Evolutionary conservation across 2,329 filamentous ascomycete species (phyloP).

Genomic region (Colletotrichum sp.): DNA sequence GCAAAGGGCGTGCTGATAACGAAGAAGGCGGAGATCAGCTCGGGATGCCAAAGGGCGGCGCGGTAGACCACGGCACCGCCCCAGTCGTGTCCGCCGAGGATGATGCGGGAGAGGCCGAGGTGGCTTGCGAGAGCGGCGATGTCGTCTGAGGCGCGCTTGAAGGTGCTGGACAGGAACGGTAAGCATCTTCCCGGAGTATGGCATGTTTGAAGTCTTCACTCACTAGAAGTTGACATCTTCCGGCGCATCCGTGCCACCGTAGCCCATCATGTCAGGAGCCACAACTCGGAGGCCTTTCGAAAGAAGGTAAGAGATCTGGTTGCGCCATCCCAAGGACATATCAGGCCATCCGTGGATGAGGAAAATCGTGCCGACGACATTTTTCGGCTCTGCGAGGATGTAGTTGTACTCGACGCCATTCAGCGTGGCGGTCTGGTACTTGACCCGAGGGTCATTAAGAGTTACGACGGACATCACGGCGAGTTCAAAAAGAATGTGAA

Average conservation of each 20-base stretch:
- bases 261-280: conserved; percentile 79
- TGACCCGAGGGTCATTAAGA: background rate
- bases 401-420: conserved; percentile 67
- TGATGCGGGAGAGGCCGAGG: conserved; percentile 52
- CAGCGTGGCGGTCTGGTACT: conserved; percentile 6
- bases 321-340: conserved; percentile 76
- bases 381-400: conserved; percentile 48
- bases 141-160: conserved; percentile 73
- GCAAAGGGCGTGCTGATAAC: conserved; percentile 74
- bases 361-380: conserved; percentile 44
- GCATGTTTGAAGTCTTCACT: background rate
- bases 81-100: conserved; percentile 86
- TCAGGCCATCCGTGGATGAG: conserved; percentile 74
- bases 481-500: background rate
- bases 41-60: conserved; percentile 69
- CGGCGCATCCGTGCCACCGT: conserved; percentile 71
- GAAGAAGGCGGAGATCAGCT: conserved; percentile 72
- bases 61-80: conserved; percentile 76
- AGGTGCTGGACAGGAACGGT: conserved; percentile 60
- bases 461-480: background rate
- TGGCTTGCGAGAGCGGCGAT: conserved; percentile 69
- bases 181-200: background rate
- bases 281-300: conserved; percentile 73
- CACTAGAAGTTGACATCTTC: conserved; percentile 29
- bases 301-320: conserved; percentile 75